Evolutionary conservation across 2,329 filamentous ascomycete species (phyloP).

Genomic region (Colletotrichum incanum): DNA sequence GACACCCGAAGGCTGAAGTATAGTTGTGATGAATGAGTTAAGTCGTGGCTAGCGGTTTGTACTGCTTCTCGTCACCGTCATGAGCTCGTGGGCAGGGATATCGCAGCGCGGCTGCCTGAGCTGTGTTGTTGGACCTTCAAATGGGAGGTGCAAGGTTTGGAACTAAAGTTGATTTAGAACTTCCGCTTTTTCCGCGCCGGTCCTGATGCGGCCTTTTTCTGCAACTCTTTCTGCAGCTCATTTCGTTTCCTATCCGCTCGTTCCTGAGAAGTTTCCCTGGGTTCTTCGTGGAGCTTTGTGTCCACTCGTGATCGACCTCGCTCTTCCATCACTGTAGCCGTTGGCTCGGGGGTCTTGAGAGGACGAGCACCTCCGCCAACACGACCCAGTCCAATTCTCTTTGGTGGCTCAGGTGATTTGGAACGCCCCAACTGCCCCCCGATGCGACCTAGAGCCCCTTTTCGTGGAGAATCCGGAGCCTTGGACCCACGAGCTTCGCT

Average conservation of each 20-base stretch:
- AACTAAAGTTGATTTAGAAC: conserved; percentile 57
- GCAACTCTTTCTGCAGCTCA: conserved; percentile 67
- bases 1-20: background rate
- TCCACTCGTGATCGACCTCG: conserved; percentile 43
- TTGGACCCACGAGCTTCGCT: conserved; percentile 3
- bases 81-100: background rate
- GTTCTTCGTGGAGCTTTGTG: conserved; percentile 49
- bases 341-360: conserved; percentile 21
- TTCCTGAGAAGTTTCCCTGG: conserved; percentile 62
- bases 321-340: conserved; percentile 5
- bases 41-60: too few species aligned
- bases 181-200: conserved; percentile 71
- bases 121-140: background rate
- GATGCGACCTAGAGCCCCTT: conserved; percentile 59
- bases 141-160: background rate
- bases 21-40: background rate
- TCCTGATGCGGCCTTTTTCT: conserved; percentile 64
- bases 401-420: conserved; percentile 32
- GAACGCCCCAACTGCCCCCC: conserved; percentile 50
- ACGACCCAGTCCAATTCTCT: conserved; percentile 50
- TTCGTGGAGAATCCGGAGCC: conserved; percentile 45
- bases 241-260: conserved; percentile 65
- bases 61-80: background rate
- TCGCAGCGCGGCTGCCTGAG: background rate
- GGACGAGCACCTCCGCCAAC: conserved; percentile 49